These are phyloP conservation scores for Candida ficus DNA, from an alignment of 805 yeast genomes.

Conservation along the genomic window DNA sequence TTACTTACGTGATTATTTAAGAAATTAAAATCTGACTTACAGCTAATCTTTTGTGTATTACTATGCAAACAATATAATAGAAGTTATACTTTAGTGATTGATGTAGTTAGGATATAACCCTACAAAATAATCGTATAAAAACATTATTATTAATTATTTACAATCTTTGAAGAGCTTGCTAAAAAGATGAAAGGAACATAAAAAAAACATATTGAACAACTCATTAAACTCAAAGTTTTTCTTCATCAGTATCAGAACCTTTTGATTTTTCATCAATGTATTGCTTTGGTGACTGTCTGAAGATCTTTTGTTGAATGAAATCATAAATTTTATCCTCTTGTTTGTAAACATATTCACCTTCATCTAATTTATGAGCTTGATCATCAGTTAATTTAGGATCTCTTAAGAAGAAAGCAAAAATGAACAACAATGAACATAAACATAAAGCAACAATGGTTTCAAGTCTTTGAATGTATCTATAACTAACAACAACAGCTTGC, in stretches of 20 bases:
- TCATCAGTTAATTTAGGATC: slow-evolving; percentile 40
- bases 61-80: neutral
- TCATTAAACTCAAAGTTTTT: too few relatives aligned
- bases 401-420: slow-evolving; percentile 43
- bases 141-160: too few relatives aligned
- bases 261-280: too few relatives aligned
- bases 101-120: too few relatives aligned
- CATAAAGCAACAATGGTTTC: slow-evolving; percentile 49
- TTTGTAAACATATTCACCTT: slow-evolving; percentile 19
- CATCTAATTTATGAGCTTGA: slow-evolving; percentile 21
- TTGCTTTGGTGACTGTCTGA: too few relatives aligned
- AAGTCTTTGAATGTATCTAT: slow-evolving; percentile 53
- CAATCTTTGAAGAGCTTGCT: too few relatives aligned
- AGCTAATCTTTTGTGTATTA: too few relatives aligned
- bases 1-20: slow-evolving; percentile 79
- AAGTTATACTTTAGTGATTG: too few relatives aligned
- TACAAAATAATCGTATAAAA: too few relatives aligned
- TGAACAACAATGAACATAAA: slow-evolving; percentile 46
- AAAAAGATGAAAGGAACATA: too few relatives aligned
- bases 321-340: slow-evolving; percentile 18
- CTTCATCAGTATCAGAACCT: too few relatives aligned
- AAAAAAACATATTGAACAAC: too few relatives aligned
- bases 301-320: slow-evolving; percentile 10
- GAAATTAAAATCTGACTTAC: slow-evolving; percentile 27
- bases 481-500: slow-evolving; percentile 49